Evolutionary conservation across 2,329 filamentous ascomycete species (phyloP).

Genomic region (Podosphaera aphanis): DNA sequence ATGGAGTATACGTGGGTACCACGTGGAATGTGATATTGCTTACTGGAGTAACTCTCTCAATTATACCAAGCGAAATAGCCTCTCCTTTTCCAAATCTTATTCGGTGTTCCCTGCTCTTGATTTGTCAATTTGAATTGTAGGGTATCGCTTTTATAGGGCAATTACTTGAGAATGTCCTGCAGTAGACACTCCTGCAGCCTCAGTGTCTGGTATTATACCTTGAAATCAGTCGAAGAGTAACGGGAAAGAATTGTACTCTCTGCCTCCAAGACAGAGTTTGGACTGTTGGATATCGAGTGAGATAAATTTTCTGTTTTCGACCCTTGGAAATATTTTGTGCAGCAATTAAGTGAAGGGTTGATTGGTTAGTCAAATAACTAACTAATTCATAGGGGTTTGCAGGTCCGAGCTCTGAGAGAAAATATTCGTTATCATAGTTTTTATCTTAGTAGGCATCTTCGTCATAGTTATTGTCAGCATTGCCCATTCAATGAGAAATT

Average conservation of each 20-base stretch:
- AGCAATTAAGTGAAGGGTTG: too few species aligned
- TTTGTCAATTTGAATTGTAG: not conserved
- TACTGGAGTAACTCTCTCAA: not conserved
- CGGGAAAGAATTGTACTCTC: not conserved
- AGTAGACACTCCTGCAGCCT: not conserved
- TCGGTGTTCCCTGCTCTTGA: not conserved
- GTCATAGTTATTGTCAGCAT: too few species aligned
- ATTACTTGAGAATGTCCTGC: not conserved
- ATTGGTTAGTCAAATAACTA: too few species aligned
- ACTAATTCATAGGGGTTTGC: too few species aligned
- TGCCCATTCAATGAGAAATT: too few species aligned
- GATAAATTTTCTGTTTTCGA: too few species aligned
- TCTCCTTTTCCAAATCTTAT: slow-evolving; percentile 1
- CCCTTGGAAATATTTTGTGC: too few species aligned
- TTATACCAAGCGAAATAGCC: not conserved
- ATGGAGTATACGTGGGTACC: not conserved
- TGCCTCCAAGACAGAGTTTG: not conserved
- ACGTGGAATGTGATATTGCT: not conserved
- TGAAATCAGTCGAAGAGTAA: not conserved
- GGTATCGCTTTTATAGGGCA: not conserved
- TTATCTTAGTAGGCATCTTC: too few species aligned
- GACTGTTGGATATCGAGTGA: not conserved
- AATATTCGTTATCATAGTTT: too few species aligned
- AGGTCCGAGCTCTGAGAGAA: too few species aligned
- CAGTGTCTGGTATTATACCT: not conserved